phyloP scores from a whole-genome alignment of 768 basidiomycete genomes.

The Mycena chlorophos region DNA sequence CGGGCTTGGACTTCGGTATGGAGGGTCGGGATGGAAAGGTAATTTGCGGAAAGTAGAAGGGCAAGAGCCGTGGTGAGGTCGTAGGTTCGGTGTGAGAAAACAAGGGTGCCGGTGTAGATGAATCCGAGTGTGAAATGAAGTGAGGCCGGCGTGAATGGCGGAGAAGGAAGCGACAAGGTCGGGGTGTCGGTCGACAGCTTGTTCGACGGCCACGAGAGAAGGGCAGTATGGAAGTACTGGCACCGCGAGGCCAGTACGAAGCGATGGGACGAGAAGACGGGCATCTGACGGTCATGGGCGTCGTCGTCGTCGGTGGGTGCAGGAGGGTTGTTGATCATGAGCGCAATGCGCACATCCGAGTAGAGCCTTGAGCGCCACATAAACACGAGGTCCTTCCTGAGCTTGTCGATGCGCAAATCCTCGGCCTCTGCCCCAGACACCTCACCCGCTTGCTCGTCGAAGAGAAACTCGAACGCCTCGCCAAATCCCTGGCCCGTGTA shows the following conservation, averaged over 20 bases:
- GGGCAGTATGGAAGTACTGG: slow-evolving; percentile 80
- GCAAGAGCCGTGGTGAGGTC: slow-evolving; percentile 91
- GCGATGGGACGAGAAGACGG: slow-evolving; percentile 84
- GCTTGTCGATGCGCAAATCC: slow-evolving; percentile 72
- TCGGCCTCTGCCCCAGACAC: slow-evolving; percentile 42
- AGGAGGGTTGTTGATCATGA: slow-evolving; percentile 68
- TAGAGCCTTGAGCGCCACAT: slow-evolving; percentile 97
- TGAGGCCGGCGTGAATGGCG: slow-evolving; percentile 93
- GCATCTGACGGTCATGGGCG: slow-evolving; percentile 54
- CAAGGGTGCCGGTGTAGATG: slow-evolving; percentile 91
- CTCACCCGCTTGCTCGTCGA: slow-evolving; percentile 61
- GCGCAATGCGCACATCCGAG: slow-evolving; percentile 83
- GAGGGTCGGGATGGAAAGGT: slow-evolving; percentile 73
- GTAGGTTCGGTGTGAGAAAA: slow-evolving; percentile 89
- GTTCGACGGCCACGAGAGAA: slow-evolving; percentile 61
- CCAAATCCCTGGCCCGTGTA: slow-evolving; percentile 92
- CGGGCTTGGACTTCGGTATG: slow-evolving; percentile 79
- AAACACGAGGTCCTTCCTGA: slow-evolving; percentile 90
- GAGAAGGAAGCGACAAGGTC: slow-evolving; percentile 76
- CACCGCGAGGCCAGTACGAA: slow-evolving; percentile 90
- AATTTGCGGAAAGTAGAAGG: slow-evolving; percentile 80
- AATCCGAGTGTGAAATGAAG: slow-evolving; percentile 93
- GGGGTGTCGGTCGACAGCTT: slow-evolving; percentile 44
- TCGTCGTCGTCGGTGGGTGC: slow-evolving; percentile 56
- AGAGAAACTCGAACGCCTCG: slow-evolving; percentile 84